These are phyloP conservation scores for Dendrostoma leiphaemia DNA, from an alignment of 2,329 filamentous ascomycete genomes.

Conservation along the genomic window DNA sequence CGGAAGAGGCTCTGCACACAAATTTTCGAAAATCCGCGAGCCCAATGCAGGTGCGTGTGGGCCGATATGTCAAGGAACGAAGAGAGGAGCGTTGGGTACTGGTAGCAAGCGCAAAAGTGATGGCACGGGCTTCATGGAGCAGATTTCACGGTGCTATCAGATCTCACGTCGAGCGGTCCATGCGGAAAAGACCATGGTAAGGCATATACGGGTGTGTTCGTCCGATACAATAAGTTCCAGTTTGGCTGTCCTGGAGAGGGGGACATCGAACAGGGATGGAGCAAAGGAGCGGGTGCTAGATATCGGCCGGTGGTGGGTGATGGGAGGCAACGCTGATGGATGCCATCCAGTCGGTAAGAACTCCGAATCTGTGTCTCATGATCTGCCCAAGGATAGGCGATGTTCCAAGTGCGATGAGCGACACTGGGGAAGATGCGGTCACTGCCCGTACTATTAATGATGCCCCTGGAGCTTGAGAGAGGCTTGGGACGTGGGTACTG, in stretches of 20 bases:
- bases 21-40: not conserved
- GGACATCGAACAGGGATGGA: not conserved
- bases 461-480: not conserved
- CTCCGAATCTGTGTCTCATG: conserved; percentile 9
- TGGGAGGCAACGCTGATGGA: not conserved
- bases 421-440: not conserved
- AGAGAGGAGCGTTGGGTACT: too few relatives aligned
- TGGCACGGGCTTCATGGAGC: not conserved
- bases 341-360: not conserved
- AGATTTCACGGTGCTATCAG: not conserved
- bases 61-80: too few relatives aligned
- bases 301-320: not conserved
- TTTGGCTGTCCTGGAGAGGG: too few relatives aligned
- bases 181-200: too few relatives aligned
- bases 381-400: conserved; percentile 6
- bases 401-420: not conserved
- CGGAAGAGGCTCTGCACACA: not conserved
- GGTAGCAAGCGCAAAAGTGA: not conserved
- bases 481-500: not conserved
- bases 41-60: not conserved
- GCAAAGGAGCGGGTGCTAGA: not conserved
- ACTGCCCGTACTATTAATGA: not conserved
- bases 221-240: too few relatives aligned
- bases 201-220: too few relatives aligned
- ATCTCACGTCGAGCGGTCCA: not conserved